These are phyloP conservation scores for Monosporascus sp. DNA, from an alignment of 2,329 filamentous ascomycete genomes.

Conservation along the genomic window DNA sequence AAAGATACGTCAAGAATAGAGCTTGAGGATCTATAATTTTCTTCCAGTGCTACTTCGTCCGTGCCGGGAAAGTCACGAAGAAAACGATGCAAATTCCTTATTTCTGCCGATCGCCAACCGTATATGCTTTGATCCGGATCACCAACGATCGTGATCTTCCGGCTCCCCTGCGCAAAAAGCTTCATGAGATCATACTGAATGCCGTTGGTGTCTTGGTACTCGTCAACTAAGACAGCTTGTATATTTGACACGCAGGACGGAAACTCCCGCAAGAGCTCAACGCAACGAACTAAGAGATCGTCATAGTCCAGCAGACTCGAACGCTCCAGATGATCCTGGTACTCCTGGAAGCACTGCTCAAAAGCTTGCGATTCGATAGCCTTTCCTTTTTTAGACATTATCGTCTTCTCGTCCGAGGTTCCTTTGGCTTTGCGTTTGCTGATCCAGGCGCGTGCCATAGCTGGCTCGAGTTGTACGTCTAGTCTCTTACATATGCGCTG, in stretches of 20 bases:
- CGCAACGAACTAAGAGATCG: conserved; percentile 79
- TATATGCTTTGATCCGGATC: conserved; percentile 99
- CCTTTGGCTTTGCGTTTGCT: conserved; percentile 60
- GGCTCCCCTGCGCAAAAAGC: conserved; percentile 67
- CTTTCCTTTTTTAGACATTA: conserved; percentile 40
- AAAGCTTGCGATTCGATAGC: conserved; percentile 52
- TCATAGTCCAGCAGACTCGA: conserved; percentile 92
- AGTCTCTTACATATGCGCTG: conserved; percentile 77
- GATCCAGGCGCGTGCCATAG: conserved; percentile 69
- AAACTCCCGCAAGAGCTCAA: conserved; percentile 67
- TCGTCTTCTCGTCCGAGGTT: conserved; percentile 27
- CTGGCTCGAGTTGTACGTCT: conserved; percentile 62
- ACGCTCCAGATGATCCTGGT: conserved; percentile 67
- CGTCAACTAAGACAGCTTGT: conserved; percentile 87
- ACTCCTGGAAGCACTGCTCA: conserved; percentile 64
- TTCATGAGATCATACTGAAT: conserved; percentile 94
- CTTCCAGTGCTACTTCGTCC: conserved; percentile 77
- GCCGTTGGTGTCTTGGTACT: conserved; percentile 95
- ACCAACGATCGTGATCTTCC: conserved; percentile 87
- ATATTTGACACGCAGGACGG: conserved; percentile 85
- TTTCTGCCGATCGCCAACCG: conserved; percentile 88
- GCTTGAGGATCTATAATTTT: conserved; percentile 91
- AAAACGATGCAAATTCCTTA: conserved; percentile 78
- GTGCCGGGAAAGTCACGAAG: conserved; percentile 71
- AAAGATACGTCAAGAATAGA: conserved; percentile 76